Conservation (phyloP, 1,139 yeast species). For the Kurtzmaniella quercitrusa region DNA sequence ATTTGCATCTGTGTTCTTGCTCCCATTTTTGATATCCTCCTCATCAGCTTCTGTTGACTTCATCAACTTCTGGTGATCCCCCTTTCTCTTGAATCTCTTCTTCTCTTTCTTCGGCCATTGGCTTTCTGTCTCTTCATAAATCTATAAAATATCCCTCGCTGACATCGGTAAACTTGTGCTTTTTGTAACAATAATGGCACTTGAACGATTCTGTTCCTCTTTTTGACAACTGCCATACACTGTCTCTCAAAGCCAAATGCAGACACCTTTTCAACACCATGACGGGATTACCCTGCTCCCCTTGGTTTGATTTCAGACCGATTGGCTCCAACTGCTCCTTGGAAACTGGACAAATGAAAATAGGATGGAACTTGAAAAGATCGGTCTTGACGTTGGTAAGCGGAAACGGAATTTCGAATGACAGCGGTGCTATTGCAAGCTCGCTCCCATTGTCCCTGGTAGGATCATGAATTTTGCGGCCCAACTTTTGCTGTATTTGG, state of each 20-base stretch:
- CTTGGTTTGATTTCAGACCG: constrained; percentile 14
- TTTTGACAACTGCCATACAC: constrained; percentile 43
- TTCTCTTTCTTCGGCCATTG: no score
- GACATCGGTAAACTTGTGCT: constrained; percentile 39
- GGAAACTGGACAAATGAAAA: constrained; percentile 87
- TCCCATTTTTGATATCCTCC: no score
- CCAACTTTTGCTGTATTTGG: constrained; percentile 36
- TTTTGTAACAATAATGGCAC: constrained; percentile 48
- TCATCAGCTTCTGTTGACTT: no score
- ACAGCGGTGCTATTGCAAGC: constrained; percentile 41
- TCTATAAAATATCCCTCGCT: constrained; percentile 44
- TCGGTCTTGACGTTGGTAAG: constrained; percentile 39
- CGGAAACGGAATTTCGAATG: constrained; percentile 40
- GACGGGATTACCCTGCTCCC: constrained; percentile 29
- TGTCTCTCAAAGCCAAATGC: constrained; percentile 42
- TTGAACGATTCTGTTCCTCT: constrained; percentile 41
- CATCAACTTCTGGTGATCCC: no score
- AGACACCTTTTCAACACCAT: constrained; percentile 42
- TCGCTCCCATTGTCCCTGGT: constrained; percentile 10
- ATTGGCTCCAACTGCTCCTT: constrained; percentile 64
- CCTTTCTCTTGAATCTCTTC: no score
- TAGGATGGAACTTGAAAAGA: constrained; percentile 64
- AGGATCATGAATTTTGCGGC: constrained; percentile 11
- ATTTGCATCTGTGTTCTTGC: no score
- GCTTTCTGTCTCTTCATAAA: constrained; percentile 17